These are phyloP conservation scores for Penicillium verhagenii DNA, from an alignment of 495 filamentous ascomycete genomes.

Conservation along the genomic window DNA sequence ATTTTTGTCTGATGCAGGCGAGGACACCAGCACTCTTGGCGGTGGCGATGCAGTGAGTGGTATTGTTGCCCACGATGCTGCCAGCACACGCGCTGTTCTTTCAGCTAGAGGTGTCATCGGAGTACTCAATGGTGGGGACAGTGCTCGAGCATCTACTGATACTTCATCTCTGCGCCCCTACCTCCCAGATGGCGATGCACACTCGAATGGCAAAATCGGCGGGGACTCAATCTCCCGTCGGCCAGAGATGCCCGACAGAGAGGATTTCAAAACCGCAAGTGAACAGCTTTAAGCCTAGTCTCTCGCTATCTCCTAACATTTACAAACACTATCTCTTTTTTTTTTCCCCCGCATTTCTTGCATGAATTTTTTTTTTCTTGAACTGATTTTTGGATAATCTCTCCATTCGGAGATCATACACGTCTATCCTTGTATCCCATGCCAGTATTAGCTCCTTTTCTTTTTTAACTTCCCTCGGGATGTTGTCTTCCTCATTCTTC, in stretches of 20 bases:
- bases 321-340: background rate
- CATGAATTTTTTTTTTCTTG: background rate
- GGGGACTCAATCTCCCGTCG: conserved; percentile 15
- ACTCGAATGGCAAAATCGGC: conserved; percentile 2
- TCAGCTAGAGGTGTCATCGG: conserved; percentile 32
- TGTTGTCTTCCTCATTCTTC: background rate
- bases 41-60: conserved; percentile 28
- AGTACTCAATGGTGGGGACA: conserved; percentile 16
- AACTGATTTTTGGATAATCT: background rate
- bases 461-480: background rate
- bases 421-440: background rate
- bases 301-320: background rate
- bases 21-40: conserved; percentile 33
- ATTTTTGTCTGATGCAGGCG: conserved; percentile 29
- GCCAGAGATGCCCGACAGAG: conserved; percentile 33
- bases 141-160: conserved; percentile 27
- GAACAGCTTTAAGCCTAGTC: conserved; percentile 10
- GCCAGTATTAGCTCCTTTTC: background rate
- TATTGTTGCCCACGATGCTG: conserved; percentile 24
- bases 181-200: conserved; percentile 3
- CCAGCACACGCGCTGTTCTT: conserved; percentile 39
- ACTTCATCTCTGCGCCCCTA: conserved; percentile 20
- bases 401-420: background rate
- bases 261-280: conserved; percentile 28
- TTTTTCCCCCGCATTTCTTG: background rate